Conservation (phyloP, 2,329 filamentous ascomycete species). For the Aspergillus sp. region DNA sequence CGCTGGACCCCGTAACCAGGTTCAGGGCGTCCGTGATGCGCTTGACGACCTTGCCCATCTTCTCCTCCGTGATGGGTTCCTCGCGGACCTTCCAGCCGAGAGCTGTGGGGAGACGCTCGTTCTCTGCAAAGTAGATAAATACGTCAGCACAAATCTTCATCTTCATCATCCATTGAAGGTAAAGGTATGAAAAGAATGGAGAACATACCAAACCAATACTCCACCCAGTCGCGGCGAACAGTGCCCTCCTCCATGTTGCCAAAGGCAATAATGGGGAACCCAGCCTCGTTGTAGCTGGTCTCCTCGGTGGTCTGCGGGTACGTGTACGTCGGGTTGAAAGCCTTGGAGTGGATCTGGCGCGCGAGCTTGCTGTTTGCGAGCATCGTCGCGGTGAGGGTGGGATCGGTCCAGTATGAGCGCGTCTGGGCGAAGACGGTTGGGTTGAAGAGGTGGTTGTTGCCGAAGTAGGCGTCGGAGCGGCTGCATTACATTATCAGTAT, state of each 20-base stretch:
- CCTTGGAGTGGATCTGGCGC: conserved; percentile 46
- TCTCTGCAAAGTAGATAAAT: too few relatives aligned
- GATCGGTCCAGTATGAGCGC: conserved; percentile 49
- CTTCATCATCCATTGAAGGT: too few relatives aligned
- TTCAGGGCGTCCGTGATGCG: not conserved
- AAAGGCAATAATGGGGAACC: not conserved
- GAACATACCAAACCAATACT: not conserved
- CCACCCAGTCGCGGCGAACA: not conserved
- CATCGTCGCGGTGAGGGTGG: conserved; percentile 42
- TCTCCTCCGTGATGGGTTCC: not conserved
- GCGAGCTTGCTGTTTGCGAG: conserved; percentile 49
- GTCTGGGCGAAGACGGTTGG: conserved; percentile 46
- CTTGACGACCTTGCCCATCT: not conserved
- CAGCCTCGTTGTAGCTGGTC: not conserved
- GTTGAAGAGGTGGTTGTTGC: conserved; percentile 56
- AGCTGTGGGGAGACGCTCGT: not conserved
- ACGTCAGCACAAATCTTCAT: too few relatives aligned
- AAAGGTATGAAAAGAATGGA: too few relatives aligned
- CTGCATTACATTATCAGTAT: conserved; percentile 16
- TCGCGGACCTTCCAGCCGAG: not conserved
- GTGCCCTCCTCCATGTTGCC: not conserved
- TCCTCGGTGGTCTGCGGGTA: conserved; percentile 2
- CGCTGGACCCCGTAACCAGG: not conserved
- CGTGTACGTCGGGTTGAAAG: conserved; percentile 51
- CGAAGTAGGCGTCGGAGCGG: conserved; percentile 39